Conservation (phyloP, 2,329 filamentous ascomycete species). For the Pseudogymnoascus sp. region DNA sequence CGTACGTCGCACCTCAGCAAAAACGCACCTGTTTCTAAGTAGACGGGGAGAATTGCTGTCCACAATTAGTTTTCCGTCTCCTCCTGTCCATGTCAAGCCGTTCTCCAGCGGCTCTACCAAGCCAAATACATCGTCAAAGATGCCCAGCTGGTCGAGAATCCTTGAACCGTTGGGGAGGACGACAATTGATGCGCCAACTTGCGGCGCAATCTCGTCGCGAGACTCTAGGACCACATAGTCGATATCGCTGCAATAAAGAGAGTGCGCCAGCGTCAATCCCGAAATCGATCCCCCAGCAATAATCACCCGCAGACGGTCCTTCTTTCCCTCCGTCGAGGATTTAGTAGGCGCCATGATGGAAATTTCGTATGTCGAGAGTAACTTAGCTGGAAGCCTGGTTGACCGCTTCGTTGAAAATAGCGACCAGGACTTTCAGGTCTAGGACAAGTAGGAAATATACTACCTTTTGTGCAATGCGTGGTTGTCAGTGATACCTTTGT, state of each 20-base stretch:
- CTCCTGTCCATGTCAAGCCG: neutral
- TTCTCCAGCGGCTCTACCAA: neutral
- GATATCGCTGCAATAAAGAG: conserved; percentile 37
- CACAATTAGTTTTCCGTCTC: conserved; percentile 17
- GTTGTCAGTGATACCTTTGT: neutral
- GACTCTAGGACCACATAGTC: conserved; percentile 43
- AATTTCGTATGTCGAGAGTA: neutral
- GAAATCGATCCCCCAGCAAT: conserved; percentile 43
- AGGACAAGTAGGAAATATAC: neutral
- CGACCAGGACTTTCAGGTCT: neutral
- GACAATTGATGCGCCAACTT: conserved; percentile 41
- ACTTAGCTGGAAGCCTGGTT: neutral
- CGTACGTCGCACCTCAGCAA: neutral
- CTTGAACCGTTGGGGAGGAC: conserved; percentile 35
- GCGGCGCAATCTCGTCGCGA: conserved; percentile 33
- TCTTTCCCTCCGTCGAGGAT: neutral
- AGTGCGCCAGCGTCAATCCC: conserved; percentile 38
- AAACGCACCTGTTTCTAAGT: conserved; percentile 7
- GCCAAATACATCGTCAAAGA: conserved; percentile 19
- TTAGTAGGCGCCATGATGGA: neutral
- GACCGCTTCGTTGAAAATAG: neutral
- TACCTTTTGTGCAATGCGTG: neutral
- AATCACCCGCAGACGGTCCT: conserved; percentile 27
- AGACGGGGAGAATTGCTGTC: conserved; percentile 15
- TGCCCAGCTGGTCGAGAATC: conserved; percentile 44